phyloP scores from a whole-genome alignment of 176 grass and related monocot genomes.

The Saccharum officinarum region DNA sequence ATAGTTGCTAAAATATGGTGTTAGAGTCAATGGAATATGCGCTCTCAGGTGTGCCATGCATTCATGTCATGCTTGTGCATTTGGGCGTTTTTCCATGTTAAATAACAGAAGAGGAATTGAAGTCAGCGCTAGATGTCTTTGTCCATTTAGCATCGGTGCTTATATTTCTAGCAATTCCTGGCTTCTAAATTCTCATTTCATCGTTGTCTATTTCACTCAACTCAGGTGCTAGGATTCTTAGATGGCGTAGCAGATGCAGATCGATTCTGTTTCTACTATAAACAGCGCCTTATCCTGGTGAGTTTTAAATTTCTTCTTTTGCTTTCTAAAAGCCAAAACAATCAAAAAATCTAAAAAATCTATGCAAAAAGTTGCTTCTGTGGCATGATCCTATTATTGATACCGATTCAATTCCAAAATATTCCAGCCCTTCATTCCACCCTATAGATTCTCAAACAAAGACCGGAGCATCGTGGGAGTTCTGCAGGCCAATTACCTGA shows the following conservation, averaged over 20 bases:
- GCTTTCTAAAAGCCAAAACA: neutral
- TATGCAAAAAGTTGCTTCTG: neutral
- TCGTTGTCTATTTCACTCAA: neutral
- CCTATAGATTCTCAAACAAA: neutral
- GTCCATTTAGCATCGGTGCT: neutral
- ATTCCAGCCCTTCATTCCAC: slow-evolving; percentile 7
- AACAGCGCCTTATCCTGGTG: slow-evolving; percentile 40
- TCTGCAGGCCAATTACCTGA: slow-evolving; percentile 4
- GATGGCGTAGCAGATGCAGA: slow-evolving; percentile 14
- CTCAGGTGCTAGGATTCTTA: slow-evolving; percentile 37
- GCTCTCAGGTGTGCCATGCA: neutral
- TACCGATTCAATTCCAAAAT: slow-evolving; percentile 1
- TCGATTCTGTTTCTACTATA: slow-evolving; percentile 41
- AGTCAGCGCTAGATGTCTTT: neutral
- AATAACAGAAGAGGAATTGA: neutral
- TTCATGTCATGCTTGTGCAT: neutral
- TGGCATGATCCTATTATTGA: neutral
- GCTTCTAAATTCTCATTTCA: neutral
- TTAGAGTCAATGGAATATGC: neutral
- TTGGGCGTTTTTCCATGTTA: neutral
- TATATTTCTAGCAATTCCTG: neutral
- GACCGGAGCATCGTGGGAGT: neutral
- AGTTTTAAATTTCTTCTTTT: neutral
- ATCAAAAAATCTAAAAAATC: neutral
- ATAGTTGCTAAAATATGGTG: neutral